Evolutionary conservation across 371 early-diverging fungal genomes (phyloP), one percentile per base, ranked within the genome.

Genomic region (Saksenaea oblongispora): DNA sequence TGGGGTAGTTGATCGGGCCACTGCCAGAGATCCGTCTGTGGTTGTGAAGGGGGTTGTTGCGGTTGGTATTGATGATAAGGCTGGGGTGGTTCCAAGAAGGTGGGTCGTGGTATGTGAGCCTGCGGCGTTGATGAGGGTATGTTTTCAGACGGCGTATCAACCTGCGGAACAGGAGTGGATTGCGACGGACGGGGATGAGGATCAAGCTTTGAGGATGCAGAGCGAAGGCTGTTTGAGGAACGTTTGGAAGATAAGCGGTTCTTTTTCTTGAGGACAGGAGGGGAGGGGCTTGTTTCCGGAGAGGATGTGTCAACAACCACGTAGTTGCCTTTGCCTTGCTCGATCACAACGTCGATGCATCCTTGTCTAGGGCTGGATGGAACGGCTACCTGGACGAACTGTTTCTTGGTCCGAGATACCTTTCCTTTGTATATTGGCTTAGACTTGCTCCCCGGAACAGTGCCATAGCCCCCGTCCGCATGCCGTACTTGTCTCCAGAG

Each of bases 321-420:
- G 65, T 76, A 82, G 44, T 82, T 75, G 15, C 77, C 82, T 58
- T 75, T 76, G 26, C 79, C 82, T 62, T 72, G 73, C 36, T 82
- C 71, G 4, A 82, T 65, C 56, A 82, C 65, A 24, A 82, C 79
- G 69, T 82, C 82, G 44, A 82, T 66, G 36, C 82, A 82, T 13
- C 82, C 82, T 58, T 76, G 75, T 34, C 82, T 64, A 9, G 72
- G 72, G 1, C 34, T 17, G 13, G 59, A 10, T 31, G 31, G 56
- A 17, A 34, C 26, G 34, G 51, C 44, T n/a, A 58, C 18, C 54
- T 47, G n/a, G 56, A 58, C 27, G 41, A 31, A 24, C 56, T 60
- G 34, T 42, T 41, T 47, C 54, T 67, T 47, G 34, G 56, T 51
- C 22, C 58, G 34, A n/a, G 41, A 10, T 15, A 17, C 9, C 54